phyloP scores from a whole-genome alignment of 2,329 filamentous ascomycete genomes.

The Clonostachys sp. region DNA sequence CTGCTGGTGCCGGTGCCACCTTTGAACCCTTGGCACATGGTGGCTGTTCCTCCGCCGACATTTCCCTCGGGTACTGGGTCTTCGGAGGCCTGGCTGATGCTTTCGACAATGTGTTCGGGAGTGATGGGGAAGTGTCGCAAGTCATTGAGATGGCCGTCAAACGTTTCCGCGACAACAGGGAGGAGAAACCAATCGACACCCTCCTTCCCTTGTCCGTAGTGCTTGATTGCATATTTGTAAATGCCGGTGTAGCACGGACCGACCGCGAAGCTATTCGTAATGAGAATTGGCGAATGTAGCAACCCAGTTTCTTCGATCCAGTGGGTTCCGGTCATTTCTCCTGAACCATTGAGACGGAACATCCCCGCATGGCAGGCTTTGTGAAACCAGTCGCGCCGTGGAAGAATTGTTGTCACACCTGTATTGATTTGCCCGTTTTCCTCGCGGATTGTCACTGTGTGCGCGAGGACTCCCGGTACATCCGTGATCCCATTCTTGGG shows the following conservation, averaged over 20 bases:
- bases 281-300: constrained; percentile 48
- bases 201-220: constrained; percentile 30
- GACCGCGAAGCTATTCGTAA: constrained; percentile 53
- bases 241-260: constrained; percentile 52
- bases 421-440: constrained; percentile 33
- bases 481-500: constrained; percentile 46
- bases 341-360: constrained; percentile 48
- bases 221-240: constrained; percentile 46
- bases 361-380: too few species aligned
- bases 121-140: constrained; percentile 47
- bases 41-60: constrained; percentile 58
- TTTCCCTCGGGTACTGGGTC: constrained; percentile 53
- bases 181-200: constrained; percentile 31
- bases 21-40: constrained; percentile 60
- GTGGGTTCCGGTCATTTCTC: constrained; percentile 53
- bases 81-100: constrained; percentile 42
- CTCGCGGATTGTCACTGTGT: constrained; percentile 27
- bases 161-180: constrained; percentile 57
- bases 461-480: constrained; percentile 39
- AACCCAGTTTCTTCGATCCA: constrained; percentile 55
- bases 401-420: constrained; percentile 44
- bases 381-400: constrained; percentile 31
- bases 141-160: constrained; percentile 55
- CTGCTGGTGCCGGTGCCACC: constrained; percentile 59
- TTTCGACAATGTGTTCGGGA: constrained; percentile 43